Percentiles rank a stretch among this genome's conserved stretches.
Conservation (phyloP, 108 stramenopile species). For the Fistulifera pelliculosa region DNA sequence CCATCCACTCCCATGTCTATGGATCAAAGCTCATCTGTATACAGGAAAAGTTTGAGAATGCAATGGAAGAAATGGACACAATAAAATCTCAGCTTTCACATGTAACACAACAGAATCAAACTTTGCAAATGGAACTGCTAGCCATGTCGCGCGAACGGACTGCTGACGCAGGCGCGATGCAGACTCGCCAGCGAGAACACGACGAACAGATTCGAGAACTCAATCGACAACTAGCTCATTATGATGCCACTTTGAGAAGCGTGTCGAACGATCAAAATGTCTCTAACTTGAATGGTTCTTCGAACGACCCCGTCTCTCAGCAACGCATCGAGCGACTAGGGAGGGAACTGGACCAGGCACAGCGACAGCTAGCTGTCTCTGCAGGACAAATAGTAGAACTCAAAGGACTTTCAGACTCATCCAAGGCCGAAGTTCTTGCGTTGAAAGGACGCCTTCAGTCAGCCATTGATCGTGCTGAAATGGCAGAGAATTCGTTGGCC, state of each 20-base stretch:
- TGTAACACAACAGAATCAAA: conserved; percentile 33
- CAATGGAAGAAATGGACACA: conserved; percentile 41
- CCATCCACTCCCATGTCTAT: not conserved
- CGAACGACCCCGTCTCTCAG: not conserved
- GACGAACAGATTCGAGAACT: conserved; percentile 61
- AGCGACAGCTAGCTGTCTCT: conserved; percentile 47
- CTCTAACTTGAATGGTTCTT: not conserved
- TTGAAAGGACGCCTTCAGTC: conserved; percentile 63
- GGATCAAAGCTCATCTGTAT: conserved; percentile 3
- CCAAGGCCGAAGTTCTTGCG: conserved; percentile 54
- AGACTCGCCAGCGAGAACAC: conserved; percentile 45
- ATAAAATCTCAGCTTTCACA: conserved; percentile 36
- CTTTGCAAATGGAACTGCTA: conserved; percentile 54
- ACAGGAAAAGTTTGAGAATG: conserved; percentile 22
- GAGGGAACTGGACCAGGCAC: conserved; percentile 18
- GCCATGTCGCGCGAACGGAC: conserved; percentile 62
- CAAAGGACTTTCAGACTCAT: conserved; percentile 42
- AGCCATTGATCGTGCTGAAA: conserved; percentile 40
- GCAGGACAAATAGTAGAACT: conserved; percentile 65
- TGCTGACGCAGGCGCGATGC: conserved; percentile 38
- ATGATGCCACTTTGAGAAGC: conserved; percentile 30
- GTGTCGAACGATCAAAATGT: conserved; percentile 7
- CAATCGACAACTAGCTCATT: conserved; percentile 34
- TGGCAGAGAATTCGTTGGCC: conserved; percentile 31
- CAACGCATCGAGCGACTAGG: not conserved